phyloP scores from a whole-genome alignment of 2,329 filamentous ascomycete genomes.

The Emmonsia crescens region DNA sequence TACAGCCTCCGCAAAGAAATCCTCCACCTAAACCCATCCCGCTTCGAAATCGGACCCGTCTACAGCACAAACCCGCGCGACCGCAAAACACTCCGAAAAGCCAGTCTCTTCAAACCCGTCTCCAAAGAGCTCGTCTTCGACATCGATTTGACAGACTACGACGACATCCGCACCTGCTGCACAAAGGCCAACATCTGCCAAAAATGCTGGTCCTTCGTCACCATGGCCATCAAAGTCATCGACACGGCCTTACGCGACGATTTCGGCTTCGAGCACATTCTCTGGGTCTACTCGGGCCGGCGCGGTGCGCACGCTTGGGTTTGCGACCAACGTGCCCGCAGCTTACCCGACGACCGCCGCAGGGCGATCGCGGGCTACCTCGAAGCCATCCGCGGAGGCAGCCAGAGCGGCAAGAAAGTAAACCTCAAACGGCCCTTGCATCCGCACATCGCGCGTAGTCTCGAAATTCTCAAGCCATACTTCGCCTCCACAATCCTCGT shows the following conservation, averaged over 20 bases:
- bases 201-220: constrained; percentile 95
- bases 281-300: constrained; percentile 97
- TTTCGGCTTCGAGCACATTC: constrained; percentile 91
- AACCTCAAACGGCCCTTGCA: constrained; percentile 78
- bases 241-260: constrained; percentile 81
- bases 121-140: constrained; percentile 96
- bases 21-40: constrained; percentile 72
- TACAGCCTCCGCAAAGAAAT: constrained; percentile 78
- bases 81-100: constrained; percentile 73
- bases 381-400: constrained; percentile 77
- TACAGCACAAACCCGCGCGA: constrained; percentile 92
- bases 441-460: constrained; percentile 75
- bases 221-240: constrained; percentile 92
- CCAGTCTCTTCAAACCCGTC: constrained; percentile 71
- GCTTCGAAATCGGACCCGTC: constrained; percentile 97
- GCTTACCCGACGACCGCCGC: constrained; percentile 75
- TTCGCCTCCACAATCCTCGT: constrained; percentile 75
- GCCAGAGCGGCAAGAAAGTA: constrained; percentile 76
- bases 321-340: constrained; percentile 76
- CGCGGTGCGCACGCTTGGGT: constrained; percentile 98
- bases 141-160: constrained; percentile 98
- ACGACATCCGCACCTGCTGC: constrained; percentile 92
- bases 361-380: constrained; percentile 80
- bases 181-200: constrained; percentile 84
- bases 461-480: constrained; percentile 71